A percentile compares a stretch with the other conserved stretches of the same genome.
Evolutionary conservation across 331 rosid genomes (phyloP).

Genomic region (Rosa hybrid): DNA sequence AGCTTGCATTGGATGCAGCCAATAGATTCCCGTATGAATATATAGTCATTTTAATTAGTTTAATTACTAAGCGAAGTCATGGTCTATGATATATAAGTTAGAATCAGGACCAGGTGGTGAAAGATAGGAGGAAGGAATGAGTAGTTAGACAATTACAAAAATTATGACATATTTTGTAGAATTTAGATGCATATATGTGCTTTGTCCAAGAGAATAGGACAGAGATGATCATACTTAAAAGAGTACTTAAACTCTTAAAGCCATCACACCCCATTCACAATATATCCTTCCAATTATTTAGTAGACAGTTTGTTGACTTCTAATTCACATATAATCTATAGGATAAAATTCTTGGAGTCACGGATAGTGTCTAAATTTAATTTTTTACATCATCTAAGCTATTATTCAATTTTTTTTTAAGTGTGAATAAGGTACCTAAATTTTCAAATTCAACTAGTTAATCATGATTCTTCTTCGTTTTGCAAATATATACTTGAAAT

Average conservation of each 20-base stretch:
- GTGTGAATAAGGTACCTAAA: too few relatives aligned
- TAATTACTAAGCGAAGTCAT: background rate
- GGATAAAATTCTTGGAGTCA: too few relatives aligned
- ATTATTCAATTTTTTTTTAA: too few relatives aligned
- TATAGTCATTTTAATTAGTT: background rate
- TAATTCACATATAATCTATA: background rate
- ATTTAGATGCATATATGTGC: slow-evolving; percentile 8
- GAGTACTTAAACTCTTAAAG: background rate
- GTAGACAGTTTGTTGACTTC: background rate
- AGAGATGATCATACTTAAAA: background rate
- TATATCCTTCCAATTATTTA: background rate
- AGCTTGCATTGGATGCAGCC: background rate
- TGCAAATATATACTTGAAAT: background rate
- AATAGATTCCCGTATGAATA: background rate
- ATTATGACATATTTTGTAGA: background rate
- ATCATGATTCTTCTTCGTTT: background rate
- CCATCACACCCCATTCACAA: slow-evolving; percentile 17
- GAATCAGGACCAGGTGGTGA: slow-evolving; percentile 9
- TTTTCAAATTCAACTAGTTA: background rate
- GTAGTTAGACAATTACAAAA: slow-evolving; percentile 28
- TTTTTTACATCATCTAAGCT: too few relatives aligned
- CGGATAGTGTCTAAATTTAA: too few relatives aligned
- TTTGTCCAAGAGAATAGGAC: slow-evolving; percentile 37
- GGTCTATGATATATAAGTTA: background rate
- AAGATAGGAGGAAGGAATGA: slow-evolving; percentile 3